Evolutionary conservation across 2,329 filamentous ascomycete species (phyloP).

Genomic region (Microcyclospora tardicrescens): DNA sequence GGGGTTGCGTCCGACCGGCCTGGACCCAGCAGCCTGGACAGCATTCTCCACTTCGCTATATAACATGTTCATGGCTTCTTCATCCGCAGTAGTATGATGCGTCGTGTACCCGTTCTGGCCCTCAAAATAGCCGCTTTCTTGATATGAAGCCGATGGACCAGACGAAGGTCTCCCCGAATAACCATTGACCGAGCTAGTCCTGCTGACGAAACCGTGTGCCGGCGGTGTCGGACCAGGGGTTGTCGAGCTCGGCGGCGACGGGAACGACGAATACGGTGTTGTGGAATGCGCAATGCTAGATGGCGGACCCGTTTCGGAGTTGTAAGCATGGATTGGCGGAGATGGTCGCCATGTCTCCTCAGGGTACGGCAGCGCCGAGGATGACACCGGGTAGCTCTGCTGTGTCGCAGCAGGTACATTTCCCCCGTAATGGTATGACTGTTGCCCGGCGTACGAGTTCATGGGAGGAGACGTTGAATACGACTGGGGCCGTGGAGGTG

Average conservation of each 20-base stretch:
- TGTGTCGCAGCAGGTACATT: no score
- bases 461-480: constrained; percentile 4
- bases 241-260: constrained; percentile 29
- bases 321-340: constrained; percentile 6
- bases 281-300: constrained; percentile 14
- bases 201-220: constrained; percentile 22
- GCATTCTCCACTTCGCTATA: constrained; percentile 43
- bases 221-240: constrained; percentile 41
- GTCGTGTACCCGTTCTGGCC: constrained; percentile 16
- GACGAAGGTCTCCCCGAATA: constrained; percentile 49
- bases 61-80: constrained; percentile 16
- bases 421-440: no score
- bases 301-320: constrained; percentile 7
- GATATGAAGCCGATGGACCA: constrained; percentile 34
- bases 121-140: constrained; percentile 28
- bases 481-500: constrained; percentile 8
- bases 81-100: constrained; percentile 5
- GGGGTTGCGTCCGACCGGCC: constrained; percentile 16
- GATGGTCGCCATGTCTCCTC: constrained; percentile 10
- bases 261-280: constrained; percentile 8
- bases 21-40: constrained; percentile 26
- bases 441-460: no score
- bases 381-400: no score
- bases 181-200: constrained; percentile 37
- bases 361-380: constrained; percentile 11